These are phyloP conservation scores for Phytophthora agathidicida DNA, from an alignment of 352 stramenopile genomes.

Conservation along the genomic window DNA sequence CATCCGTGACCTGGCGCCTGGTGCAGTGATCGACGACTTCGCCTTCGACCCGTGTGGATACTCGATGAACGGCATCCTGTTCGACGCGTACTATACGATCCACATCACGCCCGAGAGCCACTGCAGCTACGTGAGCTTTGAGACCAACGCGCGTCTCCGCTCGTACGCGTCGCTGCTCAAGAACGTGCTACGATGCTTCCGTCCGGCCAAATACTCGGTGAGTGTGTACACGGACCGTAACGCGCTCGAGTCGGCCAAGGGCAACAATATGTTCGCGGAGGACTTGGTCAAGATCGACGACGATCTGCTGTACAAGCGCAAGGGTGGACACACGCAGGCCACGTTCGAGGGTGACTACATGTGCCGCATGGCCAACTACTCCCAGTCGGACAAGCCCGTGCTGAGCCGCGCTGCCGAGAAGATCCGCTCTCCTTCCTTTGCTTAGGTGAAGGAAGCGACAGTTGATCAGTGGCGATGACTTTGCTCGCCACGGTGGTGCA, in stretches of 20 bases:
- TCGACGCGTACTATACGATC: constrained; percentile 99
- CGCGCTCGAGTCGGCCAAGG: constrained; percentile 66
- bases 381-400: constrained; percentile 48
- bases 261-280: constrained; percentile 74
- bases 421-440: constrained; percentile 79
- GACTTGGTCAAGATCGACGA: constrained; percentile 78
- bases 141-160: constrained; percentile 95
- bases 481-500: neutral
- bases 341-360: constrained; percentile 88
- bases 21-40: constrained; percentile 95
- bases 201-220: constrained; percentile 96
- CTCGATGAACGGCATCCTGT: constrained; percentile 99
- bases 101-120: constrained; percentile 98
- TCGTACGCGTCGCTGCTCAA: constrained; percentile 94
- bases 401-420: constrained; percentile 63
- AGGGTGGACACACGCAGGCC: constrained; percentile 82
- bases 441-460: constrained; percentile 36
- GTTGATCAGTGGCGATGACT: neutral
- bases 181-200: constrained; percentile 98
- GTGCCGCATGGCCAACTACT: constrained; percentile 85
- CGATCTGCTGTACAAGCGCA: constrained; percentile 81
- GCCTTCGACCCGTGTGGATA: constrained; percentile 99
- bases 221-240: constrained; percentile 96
- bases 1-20: constrained; percentile 95
- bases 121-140: constrained; percentile 98